Evolutionary conservation across 1,284 basidiomycete genomes (phyloP).

Genomic region (Moesziomyces antarcticus): DNA sequence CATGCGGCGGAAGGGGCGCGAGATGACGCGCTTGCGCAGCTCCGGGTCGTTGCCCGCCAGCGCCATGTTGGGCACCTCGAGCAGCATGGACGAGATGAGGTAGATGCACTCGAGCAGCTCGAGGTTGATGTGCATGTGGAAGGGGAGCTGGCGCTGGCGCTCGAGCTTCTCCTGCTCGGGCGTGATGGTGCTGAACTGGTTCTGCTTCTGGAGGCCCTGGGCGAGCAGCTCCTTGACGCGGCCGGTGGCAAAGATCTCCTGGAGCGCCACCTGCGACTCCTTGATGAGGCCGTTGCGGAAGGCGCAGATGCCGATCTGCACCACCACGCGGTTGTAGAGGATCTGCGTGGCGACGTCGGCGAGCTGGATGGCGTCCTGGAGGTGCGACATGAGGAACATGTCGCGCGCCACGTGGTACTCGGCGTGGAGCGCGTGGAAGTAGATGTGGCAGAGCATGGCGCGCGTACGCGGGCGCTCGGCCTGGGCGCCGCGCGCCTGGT

Average conservation of each 20-base stretch:
- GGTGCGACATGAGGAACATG: conserved; percentile 98
- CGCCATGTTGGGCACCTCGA: conserved; percentile 94
- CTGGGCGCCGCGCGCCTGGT: conserved; percentile 80
- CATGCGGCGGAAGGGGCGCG: conserved; percentile 92
- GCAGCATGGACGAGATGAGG: conserved; percentile 96
- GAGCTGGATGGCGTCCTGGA: conserved; percentile 94
- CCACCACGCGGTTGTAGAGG: conserved; percentile 95
- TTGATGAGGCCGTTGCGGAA: conserved; percentile 95
- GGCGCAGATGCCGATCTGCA: conserved; percentile 95
- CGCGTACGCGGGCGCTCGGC: conserved; percentile 87
- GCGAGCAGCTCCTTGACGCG: conserved; percentile 95
- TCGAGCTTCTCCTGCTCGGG: conserved; percentile 98
- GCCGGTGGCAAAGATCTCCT: conserved; percentile 95
- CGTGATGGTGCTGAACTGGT: conserved; percentile 81
- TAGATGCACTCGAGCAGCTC: conserved; percentile 97
- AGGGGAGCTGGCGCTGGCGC: conserved; percentile 92
- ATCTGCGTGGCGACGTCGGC: conserved; percentile 98
- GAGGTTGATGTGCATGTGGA: conserved; percentile 99
- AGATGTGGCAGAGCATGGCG: conserved; percentile 97
- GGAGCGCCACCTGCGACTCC: conserved; percentile 90
- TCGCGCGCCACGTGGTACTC: conserved; percentile 97
- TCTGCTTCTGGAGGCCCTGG: conserved; percentile 88
- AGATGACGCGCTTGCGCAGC: conserved; percentile 78
- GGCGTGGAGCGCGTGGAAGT: conserved; percentile 89
- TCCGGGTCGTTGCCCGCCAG: conserved; percentile 93